Evolutionary conservation across 352 stramenopile genomes (phyloP).

Genomic region (Pythium aristosporum): DNA sequence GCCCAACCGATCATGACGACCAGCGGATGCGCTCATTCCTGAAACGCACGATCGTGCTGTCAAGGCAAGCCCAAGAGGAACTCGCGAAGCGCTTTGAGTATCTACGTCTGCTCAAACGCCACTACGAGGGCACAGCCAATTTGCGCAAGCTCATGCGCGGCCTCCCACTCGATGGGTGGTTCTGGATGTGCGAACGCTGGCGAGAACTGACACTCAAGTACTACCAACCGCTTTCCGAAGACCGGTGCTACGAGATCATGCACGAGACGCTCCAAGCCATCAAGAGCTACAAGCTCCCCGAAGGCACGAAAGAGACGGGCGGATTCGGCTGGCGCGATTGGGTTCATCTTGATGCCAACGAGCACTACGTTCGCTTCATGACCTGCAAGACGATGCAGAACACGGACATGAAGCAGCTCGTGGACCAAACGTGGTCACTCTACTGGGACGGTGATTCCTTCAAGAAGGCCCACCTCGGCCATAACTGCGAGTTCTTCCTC

Average conservation of each 20-base stretch:
- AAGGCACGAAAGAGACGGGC: neutral
- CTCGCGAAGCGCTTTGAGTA: neutral
- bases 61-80: neutral
- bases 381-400: neutral
- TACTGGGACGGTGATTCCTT: constrained; percentile 3
- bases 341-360: neutral
- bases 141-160: too few relatives aligned
- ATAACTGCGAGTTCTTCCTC: constrained; percentile 5
- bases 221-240: neutral
- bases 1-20: neutral
- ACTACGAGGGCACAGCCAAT: neutral
- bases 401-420: neutral
- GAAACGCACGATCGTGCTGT: neutral
- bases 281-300: neutral
- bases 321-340: constrained; percentile 3
- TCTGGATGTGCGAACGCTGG: constrained; percentile 11
- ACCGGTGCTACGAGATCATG: neutral
- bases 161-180: too few relatives aligned
- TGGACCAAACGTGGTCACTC: constrained; percentile 1
- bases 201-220: neutral
- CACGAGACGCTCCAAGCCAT: neutral
- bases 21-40: neutral
- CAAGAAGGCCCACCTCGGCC: neutral
- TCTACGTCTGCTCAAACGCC: neutral
- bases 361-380: neutral